A percentile compares a stretch with the other conserved stretches of the same genome.
These are phyloP conservation scores for slime mould (Dictyostelium discoideum) DNA, from an alignment of 78 protist species.

Conservation along the genomic window DNA sequence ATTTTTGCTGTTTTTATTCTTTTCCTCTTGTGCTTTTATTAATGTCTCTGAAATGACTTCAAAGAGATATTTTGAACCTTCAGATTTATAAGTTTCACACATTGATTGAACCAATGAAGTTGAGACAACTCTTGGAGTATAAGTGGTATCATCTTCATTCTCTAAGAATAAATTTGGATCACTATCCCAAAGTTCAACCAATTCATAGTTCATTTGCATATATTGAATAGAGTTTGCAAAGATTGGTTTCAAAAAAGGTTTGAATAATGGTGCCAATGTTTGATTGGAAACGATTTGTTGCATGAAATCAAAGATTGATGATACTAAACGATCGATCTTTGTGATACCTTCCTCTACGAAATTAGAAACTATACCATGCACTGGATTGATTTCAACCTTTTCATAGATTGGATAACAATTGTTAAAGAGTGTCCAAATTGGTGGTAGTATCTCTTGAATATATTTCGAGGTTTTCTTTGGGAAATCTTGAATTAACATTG, in stretches of 20 bases:
- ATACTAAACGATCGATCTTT: conserved; percentile 9
- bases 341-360: conserved; percentile 18
- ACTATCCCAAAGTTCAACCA: neutral
- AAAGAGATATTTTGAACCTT: neutral
- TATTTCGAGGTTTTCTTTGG: neutral
- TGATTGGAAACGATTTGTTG: neutral
- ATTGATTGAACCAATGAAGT: neutral
- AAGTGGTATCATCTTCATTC: conserved; percentile 26
- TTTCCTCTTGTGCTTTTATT: neutral
- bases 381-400: conserved; percentile 1
- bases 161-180: conserved; percentile 40
- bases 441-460: neutral
- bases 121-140: conserved; percentile 15
- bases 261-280: neutral
- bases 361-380: conserved; percentile 4
- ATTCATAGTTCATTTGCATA: conserved; percentile 8
- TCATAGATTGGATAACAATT: conserved; percentile 27
- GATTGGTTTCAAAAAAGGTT: neutral
- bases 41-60: neutral
- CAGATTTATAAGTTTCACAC: neutral
- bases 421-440: conserved; percentile 45
- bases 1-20: neutral
- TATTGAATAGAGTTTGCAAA: neutral
- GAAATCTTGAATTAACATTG: neutral
- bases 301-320: conserved; percentile 35